Conservation (phyloP, 2,329 filamentous ascomycete genomes). For the Chrysoporthe deuterocubensis region DNA sequence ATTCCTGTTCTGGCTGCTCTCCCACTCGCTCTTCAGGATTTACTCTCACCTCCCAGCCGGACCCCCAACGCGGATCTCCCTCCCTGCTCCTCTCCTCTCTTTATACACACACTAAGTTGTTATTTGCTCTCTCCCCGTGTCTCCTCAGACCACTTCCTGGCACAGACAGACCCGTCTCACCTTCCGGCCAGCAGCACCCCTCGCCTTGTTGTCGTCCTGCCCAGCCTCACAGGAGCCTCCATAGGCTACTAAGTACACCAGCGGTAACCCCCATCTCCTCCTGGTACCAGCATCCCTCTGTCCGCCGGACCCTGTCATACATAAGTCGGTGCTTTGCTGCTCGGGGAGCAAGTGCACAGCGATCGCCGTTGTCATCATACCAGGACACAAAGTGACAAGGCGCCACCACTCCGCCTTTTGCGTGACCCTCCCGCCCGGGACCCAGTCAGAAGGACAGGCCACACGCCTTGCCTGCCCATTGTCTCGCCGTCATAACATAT, state of each 20-base stretch:
- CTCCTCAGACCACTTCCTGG: background rate
- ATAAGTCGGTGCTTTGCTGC: background rate
- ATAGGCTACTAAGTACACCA: background rate
- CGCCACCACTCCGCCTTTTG: constrained; percentile 17
- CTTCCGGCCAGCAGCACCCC: no score
- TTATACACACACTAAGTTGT: background rate
- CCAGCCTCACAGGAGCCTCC: background rate
- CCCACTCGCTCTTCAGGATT: background rate
- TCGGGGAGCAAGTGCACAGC: constrained; percentile 8
- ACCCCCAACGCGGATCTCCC: background rate
- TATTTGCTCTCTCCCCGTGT: background rate
- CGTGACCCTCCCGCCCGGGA: constrained; percentile 18
- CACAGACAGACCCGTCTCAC: background rate
- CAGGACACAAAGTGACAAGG: constrained; percentile 16
- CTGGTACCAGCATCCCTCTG: background rate
- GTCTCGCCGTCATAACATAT: constrained; percentile 2
- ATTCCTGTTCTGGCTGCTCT: background rate
- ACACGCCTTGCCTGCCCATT: constrained; percentile 22
- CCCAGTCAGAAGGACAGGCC: constrained; percentile 24
- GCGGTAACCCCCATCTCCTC: background rate
- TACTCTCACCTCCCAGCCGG: background rate
- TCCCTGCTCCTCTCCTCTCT: background rate
- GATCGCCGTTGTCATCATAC: constrained; percentile 17
- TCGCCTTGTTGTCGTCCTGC: background rate
- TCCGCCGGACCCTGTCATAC: constrained; percentile 5